Evolutionary conservation across 805 yeast genomes (phyloP).

Genomic region (Saturnispora serradocipensis): DNA sequence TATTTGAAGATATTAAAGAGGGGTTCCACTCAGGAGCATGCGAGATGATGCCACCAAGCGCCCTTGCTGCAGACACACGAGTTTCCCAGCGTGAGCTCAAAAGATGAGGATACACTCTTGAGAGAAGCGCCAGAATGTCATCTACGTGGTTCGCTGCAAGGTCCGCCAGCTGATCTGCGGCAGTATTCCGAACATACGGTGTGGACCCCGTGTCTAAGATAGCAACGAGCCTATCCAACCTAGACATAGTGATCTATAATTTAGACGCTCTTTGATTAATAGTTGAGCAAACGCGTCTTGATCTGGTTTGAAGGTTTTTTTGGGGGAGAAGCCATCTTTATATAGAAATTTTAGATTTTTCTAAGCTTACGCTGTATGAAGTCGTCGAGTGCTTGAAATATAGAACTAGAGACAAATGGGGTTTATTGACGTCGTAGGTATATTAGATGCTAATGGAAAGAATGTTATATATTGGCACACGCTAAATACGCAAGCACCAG

Average conservation of each 20-base stretch:
- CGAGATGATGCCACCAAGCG: conserved; percentile 85
- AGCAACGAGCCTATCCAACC: conserved; percentile 29
- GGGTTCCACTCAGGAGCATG: conserved; percentile 84
- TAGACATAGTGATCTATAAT: conserved; percentile 20
- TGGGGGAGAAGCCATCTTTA: background rate
- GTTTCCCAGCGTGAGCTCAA: conserved; percentile 90
- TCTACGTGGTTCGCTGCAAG: conserved; percentile 93
- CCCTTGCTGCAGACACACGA: conserved; percentile 86
- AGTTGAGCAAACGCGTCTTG: background rate
- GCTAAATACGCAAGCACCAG: conserved; percentile 15
- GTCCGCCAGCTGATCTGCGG: conserved; percentile 94
- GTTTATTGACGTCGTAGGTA: background rate
- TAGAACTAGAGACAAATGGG: background rate
- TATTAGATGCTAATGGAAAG: background rate
- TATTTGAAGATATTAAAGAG: conserved; percentile 7
- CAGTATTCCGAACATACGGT: conserved; percentile 85
- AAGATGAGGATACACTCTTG: conserved; percentile 86
- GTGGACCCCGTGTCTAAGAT: conserved; percentile 90
- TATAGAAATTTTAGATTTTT: background rate
- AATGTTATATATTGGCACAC: conserved; percentile 3
- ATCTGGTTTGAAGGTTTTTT: background rate
- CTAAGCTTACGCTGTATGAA: background rate
- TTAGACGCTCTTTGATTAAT: background rate
- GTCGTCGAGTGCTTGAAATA: background rate
- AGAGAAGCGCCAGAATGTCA: conserved; percentile 70